Base-by-base conservation (phyloP, 345 rosid species). In the Noccaea caerulescens region DNA sequence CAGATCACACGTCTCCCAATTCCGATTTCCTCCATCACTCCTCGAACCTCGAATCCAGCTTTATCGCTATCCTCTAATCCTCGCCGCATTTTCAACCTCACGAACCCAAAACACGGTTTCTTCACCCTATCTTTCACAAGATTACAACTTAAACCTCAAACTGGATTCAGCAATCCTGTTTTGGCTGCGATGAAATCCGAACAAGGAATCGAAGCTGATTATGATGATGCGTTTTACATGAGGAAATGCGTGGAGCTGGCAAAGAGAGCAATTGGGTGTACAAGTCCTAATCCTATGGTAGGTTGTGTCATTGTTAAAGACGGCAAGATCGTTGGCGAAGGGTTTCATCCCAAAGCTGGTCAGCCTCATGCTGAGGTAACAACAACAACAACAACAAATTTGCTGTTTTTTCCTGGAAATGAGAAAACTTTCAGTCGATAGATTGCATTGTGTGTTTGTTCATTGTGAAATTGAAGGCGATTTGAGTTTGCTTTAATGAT, bases 251-350 rank as follows among this genome's bases (percentile, higher is more conserved):
- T 94, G 69, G 93, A 91, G 77, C 27, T 94, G 18, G 96, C 99
- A 6, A 85, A 83, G 78, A 89, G 57, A 76, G 96, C 86, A 47
- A 77, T 77, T 77, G 97, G 99, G 16, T 71, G 75, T 55, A 91
- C 99, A 3, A 94, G 97, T 77, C 98, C 98, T 69, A 88, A 94
- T 75, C 99, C 99, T 8, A 75, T 94, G 96, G 98, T 88, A 39
- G 97, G 98, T 12, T 93, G 98, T 72, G 89, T 94, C 16, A 86
- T 94, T 56, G 95, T 94, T 36, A 88, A 88, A 77, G 92, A 94
- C 45, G 96, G 95, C 0, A 46, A 82, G 61, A 76, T 94, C 74
- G 97, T 94, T 50, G 96, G 99, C 16, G 80, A 91, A 86, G 99
- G 98, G 33, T 91, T 86, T 77, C 97, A 94, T 75, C 97, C 97